These are phyloP conservation scores for Sporothrix pseudoabietina DNA, from an alignment of 2,329 filamentous ascomycete species.

Conservation along the genomic window DNA sequence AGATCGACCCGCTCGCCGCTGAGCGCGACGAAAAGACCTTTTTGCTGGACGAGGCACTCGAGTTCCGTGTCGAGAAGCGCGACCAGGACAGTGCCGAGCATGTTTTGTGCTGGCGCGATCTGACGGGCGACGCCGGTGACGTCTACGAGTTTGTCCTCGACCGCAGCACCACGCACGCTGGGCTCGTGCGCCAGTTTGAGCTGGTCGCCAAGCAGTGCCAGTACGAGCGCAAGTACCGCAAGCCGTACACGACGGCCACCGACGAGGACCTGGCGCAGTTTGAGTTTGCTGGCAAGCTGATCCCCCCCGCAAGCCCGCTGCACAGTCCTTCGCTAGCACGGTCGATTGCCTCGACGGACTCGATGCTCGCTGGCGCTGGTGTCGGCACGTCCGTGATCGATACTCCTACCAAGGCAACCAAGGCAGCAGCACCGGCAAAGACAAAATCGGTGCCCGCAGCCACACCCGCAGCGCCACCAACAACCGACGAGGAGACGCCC, in stretches of 20 bases:
- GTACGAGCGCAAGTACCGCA: constrained; percentile 93
- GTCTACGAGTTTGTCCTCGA: constrained; percentile 99
- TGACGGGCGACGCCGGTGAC: constrained; percentile 91
- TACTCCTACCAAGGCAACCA: constrained; percentile 40
- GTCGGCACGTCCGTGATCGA: constrained; percentile 39
- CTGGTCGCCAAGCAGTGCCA: constrained; percentile 87
- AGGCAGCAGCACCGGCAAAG: constrained; percentile 29
- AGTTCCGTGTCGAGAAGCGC: constrained; percentile 81
- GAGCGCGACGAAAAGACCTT: constrained; percentile 98
- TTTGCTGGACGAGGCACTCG: constrained; percentile 86
- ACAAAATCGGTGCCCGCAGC: constrained; percentile 34
- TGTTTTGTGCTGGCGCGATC: constrained; percentile 89
- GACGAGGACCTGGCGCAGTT: constrained; percentile 81
- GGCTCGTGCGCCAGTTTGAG: constrained; percentile 79
- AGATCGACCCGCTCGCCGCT: constrained; percentile 68
- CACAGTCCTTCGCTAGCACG: constrained; percentile 60
- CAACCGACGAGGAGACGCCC: not conserved
- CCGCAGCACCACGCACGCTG: constrained; percentile 44
- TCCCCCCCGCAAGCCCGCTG: constrained; percentile 64
- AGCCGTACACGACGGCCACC: constrained; percentile 75
- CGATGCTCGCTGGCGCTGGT: constrained; percentile 53
- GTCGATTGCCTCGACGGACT: constrained; percentile 60
- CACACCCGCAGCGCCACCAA: constrained; percentile 33
- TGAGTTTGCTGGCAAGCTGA: constrained; percentile 69
- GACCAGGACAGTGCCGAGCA: constrained; percentile 69